Conservation (phyloP, 306 rosid genomes). For the Prinsepia uniflora region DNA sequence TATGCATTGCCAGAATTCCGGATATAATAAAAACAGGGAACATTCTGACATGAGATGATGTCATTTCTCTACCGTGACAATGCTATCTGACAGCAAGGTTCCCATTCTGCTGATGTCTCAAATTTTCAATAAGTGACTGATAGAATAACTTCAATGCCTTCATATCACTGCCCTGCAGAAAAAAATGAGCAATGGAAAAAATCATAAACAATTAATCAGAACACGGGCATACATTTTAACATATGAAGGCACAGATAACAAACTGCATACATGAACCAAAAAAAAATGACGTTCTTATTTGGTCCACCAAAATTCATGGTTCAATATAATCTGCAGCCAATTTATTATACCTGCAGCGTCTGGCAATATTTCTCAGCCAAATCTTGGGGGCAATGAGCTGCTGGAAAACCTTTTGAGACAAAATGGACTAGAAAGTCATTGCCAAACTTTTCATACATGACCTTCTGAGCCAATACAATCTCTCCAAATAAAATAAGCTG, state of each 20-base stretch:
- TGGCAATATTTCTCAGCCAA: slow-evolving; percentile 81
- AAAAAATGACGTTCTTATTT: background rate
- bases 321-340: slow-evolving; percentile 9
- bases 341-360: slow-evolving; percentile 66
- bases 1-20: slow-evolving; percentile 29
- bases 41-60: slow-evolving; percentile 18
- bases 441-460: slow-evolving; percentile 91
- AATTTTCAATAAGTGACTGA: slow-evolving; percentile 71
- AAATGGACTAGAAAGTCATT: slow-evolving; percentile 61
- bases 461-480: slow-evolving; percentile 92
- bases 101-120: slow-evolving; percentile 80
- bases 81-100: slow-evolving; percentile 91
- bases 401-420: slow-evolving; percentile 52
- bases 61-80: slow-evolving; percentile 21
- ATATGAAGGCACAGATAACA: too few species aligned
- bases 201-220: background rate
- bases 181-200: slow-evolving; percentile 19
- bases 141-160: slow-evolving; percentile 77
- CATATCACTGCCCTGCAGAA: slow-evolving; percentile 68
- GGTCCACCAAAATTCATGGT: slow-evolving; percentile 7
- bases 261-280: background rate
- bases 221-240: too few species aligned
- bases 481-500: slow-evolving; percentile 94
- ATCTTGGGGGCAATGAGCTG: slow-evolving; percentile 78
- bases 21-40: slow-evolving; percentile 28